Evolutionary conservation across 148 eudicot species (phyloP).

Genomic region (Vaccinium corymbosum): DNA sequence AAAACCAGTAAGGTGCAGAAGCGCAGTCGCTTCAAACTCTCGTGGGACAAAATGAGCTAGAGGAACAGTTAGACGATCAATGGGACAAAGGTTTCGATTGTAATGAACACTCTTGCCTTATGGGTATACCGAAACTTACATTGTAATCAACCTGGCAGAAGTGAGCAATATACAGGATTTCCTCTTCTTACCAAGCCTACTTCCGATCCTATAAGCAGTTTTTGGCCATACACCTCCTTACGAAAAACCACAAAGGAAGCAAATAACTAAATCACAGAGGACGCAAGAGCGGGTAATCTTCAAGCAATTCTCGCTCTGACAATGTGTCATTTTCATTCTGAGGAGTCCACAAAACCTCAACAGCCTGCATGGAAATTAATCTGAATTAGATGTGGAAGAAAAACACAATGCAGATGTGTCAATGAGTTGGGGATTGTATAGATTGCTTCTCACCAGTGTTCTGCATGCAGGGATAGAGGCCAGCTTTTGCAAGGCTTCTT

Average conservation of each 20-base stretch:
- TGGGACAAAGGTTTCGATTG: background rate
- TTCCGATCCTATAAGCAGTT: background rate
- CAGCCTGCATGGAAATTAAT: slow-evolving; percentile 46
- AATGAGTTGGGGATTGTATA: background rate
- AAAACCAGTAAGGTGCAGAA: background rate
- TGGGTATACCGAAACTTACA: background rate
- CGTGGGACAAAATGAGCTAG: background rate
- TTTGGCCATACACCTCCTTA: background rate
- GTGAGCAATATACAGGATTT: background rate
- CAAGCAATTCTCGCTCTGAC: slow-evolving; percentile 67
- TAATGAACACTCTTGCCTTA: background rate
- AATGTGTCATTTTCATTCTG: slow-evolving; percentile 68
- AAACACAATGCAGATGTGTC: background rate
- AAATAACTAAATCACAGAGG: slow-evolving; percentile 39
- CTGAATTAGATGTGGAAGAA: slow-evolving; percentile 1
- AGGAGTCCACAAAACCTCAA: slow-evolving; percentile 87
- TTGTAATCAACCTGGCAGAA: slow-evolving; percentile 1
- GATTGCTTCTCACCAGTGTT: slow-evolving; percentile 51
- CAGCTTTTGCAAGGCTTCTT: slow-evolving; percentile 79
- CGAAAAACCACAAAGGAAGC: background rate
- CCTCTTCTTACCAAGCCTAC: slow-evolving; percentile 5
- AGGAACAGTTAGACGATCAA: background rate
- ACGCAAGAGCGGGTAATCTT: slow-evolving; percentile 70
- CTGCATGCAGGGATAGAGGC: slow-evolving; percentile 70
- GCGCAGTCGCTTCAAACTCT: background rate